Base-by-base conservation (phyloP, 805 yeast species). In the Lachancea lanzarotensis region DNA sequence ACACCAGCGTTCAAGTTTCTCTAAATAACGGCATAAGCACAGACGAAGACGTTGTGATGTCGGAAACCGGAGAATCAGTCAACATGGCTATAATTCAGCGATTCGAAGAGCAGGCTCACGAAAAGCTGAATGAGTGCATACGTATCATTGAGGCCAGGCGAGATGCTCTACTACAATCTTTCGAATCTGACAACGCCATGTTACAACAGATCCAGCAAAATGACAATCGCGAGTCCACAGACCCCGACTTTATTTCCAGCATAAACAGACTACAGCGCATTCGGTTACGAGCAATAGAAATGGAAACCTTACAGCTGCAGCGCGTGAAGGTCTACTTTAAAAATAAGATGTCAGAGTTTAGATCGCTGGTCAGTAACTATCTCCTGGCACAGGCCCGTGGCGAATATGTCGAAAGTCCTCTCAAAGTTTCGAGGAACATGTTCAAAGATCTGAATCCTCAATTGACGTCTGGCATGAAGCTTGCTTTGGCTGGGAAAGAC, bases 281-380 rank as follows among this genome's bases (percentile, higher is more conserved):
- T 15, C 55, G 60, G 34, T 41, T 63, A 19, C 56, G 65, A 32
- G 66, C 65, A 2, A 56, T 60, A 7, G 67, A 62, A 44, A 52
- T 59, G 13, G 67, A 63, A 48, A 57, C 62, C 2, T 40, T 58
- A 19, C 65, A 61, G 38, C 35, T 60, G 27, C 62, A 61, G 45
- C 54, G 53, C 19, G 46, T 60, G 18, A 52, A 58, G 34, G 35
- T 52, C 12, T 57, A 53, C 36, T 56, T 59, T 38, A 37, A 48
- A 22, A 52, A 53, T 2, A 51, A 55, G 2, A 54, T 62, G 10
- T 56, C 60, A 25, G 60, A 58, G 27, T 62, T 56, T 44, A 56
- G 57, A 43, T 46, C 37, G n/a, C 57, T 60, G 3, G 52, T 60
- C 35, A 46, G 47, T 12, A 52, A 49, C 15, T 62, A 60, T 31